A percentile compares a stretch with the other conserved stretches of the same genome.
Conservation (phyloP, 2,329 filamentous ascomycete genomes). For the Anthostomella pinea region DNA sequence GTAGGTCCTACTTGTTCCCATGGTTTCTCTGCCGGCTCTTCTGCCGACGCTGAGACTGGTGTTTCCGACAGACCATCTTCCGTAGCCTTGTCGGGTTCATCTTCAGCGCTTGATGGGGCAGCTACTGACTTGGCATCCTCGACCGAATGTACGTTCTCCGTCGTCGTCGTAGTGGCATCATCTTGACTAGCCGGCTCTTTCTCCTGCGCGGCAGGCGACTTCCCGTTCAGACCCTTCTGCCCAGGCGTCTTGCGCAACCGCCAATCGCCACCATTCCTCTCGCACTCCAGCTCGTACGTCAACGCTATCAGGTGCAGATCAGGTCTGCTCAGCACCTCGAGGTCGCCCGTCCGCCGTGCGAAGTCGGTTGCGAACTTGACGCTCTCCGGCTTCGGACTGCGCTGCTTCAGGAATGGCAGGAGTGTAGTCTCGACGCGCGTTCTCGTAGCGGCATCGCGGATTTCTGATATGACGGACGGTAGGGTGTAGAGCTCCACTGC, state of each 20-base stretch:
- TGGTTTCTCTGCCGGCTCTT: constrained; percentile 4
- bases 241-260: constrained; percentile 73
- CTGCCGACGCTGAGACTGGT: neutral
- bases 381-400: constrained; percentile 72
- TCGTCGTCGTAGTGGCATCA: too few relatives aligned
- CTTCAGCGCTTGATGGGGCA: constrained; percentile 7
- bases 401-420: constrained; percentile 77
- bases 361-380: constrained; percentile 80
- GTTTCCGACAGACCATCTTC: constrained; percentile 2
- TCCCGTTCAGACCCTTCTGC: constrained; percentile 75
- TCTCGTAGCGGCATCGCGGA: constrained; percentile 79
- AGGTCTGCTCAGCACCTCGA: constrained; percentile 80
- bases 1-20: constrained; percentile 13
- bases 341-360: constrained; percentile 84
- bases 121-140: constrained; percentile 1
- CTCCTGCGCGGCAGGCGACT: constrained; percentile 52
- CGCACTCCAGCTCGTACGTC: constrained; percentile 91
- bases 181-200: constrained; percentile 11
- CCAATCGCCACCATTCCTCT: constrained; percentile 87
- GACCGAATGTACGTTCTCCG: too few relatives aligned
- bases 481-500: constrained; percentile 79
- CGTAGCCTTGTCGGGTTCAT: constrained; percentile 9
- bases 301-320: constrained; percentile 89
- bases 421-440: constrained; percentile 79
- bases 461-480: constrained; percentile 82